Evolutionary conservation across 331 rosid genomes (phyloP), one percentile per base, ranked within the genome.

Genomic region (Quercus lobata): DNA sequence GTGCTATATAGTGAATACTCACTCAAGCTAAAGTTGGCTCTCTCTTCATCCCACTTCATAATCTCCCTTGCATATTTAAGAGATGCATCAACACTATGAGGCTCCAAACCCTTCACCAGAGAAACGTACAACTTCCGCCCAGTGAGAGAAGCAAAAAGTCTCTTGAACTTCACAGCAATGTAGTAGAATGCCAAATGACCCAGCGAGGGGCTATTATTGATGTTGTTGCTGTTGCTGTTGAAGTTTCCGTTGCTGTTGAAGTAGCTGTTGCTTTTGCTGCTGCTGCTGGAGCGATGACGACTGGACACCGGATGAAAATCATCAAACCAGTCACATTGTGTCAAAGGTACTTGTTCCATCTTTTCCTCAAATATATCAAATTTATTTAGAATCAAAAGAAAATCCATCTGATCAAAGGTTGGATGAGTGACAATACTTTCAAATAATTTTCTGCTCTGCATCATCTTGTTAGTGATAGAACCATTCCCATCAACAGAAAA

Each of bases 41-140:
- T 90, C 91, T 93, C 99, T 74, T 91, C 91, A 11, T 86, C 92
- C 99, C 99, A 96, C 86, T 90, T 93, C 69, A 87, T 77, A 87
- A 96, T 90, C 92, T 96, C 99, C 82, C 87, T 90, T 1, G 92
- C 87, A 86, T 96, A 93, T 86, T 86, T 93, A 15, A 96, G 98
- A 84, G 94, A 71, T 57, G 85, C 85, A 78, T 93, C 97, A 19
- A 96, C 97, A 70, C 97, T 93, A 46, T 57, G 83, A 37, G 98
- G 95, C 83, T 89, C 97, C 90, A 96, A 84, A 8, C 97, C 99
- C 68, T 88, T 92, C 78, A 89, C 99, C 66, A 72, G 63, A 37
- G 97, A 96, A 66, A 83, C 98, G 54, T 88, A 96, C 92, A 96
- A 57, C 87, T 88, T 93, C 62, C 86, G 84, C 65, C 97, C 97